Conservation (phyloP, 768 basidiomycete genomes). For the Dacryopinax primogenitus region DNA sequence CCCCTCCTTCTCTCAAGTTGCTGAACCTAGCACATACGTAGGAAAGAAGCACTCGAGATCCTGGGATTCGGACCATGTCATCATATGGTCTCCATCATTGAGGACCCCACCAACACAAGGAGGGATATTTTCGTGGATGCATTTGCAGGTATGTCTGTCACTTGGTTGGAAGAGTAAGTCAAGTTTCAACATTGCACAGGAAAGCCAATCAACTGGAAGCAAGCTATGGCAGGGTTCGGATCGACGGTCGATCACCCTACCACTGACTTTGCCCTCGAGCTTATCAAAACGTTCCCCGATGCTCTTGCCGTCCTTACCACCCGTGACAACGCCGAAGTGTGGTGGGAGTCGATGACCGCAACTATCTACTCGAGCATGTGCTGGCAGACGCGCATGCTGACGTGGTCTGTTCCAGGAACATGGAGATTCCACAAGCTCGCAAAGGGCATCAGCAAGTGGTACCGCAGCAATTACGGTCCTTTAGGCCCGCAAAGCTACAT, state of each 20-base stretch:
- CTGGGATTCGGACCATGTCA: background rate
- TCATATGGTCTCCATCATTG: background rate
- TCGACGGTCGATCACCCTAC: background rate
- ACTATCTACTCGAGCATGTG: background rate
- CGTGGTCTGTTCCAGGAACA: background rate
- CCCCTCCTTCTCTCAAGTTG: background rate
- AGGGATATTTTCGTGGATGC: background rate
- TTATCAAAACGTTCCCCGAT: conserved; percentile 2
- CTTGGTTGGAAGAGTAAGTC: too few relatives aligned
- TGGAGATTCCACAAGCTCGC: background rate
- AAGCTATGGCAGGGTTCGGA: background rate
- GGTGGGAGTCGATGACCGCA: background rate
- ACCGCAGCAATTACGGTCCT: too few relatives aligned
- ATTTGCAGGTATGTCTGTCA: background rate
- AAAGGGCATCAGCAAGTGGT: background rate
- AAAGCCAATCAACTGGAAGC: background rate
- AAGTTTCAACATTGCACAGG: too few relatives aligned
- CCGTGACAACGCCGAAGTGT: background rate
- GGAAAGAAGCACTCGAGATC: background rate
- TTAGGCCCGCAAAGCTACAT: background rate
- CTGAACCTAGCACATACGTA: background rate
- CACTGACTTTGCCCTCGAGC: background rate
- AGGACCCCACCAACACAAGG: background rate
- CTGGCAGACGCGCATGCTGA: too few relatives aligned
- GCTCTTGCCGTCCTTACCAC: conserved; percentile 7